Evolutionary conservation across 2,329 filamentous ascomycete genomes (phyloP).

Genomic region (Trichoderma arundinaceum): DNA sequence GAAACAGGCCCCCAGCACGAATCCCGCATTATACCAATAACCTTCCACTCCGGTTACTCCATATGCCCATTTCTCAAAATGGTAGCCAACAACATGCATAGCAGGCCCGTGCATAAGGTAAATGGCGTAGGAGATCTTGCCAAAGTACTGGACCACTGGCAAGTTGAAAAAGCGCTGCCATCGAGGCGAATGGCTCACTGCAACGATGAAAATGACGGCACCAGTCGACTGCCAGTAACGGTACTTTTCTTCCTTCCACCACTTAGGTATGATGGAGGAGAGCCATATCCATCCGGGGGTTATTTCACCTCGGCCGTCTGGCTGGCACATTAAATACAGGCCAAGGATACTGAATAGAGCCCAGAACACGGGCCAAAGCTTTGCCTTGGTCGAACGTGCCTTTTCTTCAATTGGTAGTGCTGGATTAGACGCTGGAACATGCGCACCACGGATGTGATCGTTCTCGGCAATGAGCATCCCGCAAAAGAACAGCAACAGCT

Average conservation of each 20-base stretch:
- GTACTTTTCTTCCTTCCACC: conserved; percentile 56
- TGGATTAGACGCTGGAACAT: conserved; percentile 41
- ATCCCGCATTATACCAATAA: conserved; percentile 53
- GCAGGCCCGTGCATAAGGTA: conserved; percentile 67
- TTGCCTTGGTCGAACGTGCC: conserved; percentile 18
- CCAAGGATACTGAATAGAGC: conserved; percentile 52
- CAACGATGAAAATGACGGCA: conserved; percentile 57
- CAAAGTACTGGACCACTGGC: conserved; percentile 60
- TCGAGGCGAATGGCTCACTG: conserved; percentile 52
- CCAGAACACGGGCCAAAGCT: conserved; percentile 45
- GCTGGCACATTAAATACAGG: conserved; percentile 57
- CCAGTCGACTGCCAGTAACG: conserved; percentile 64
- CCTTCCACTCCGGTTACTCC: conserved; percentile 54
- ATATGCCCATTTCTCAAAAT: conserved; percentile 56
- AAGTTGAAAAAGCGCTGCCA: conserved; percentile 60
- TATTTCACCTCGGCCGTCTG: conserved; percentile 49
- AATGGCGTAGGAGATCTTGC: conserved; percentile 64
- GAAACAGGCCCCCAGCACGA: conserved; percentile 53
- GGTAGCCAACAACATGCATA: conserved; percentile 59
- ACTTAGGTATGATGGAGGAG: conserved; percentile 54
- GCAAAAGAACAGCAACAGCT: conserved; percentile 60
- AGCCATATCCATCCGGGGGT: conserved; percentile 61
- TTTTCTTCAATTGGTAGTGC: conserved; percentile 39
- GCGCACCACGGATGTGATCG: conserved; percentile 56
- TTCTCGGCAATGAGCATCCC: conserved; percentile 62